Base-by-base conservation (phyloP, 2,329 filamentous ascomycete species). In the Zasmidium cellare region DNA sequence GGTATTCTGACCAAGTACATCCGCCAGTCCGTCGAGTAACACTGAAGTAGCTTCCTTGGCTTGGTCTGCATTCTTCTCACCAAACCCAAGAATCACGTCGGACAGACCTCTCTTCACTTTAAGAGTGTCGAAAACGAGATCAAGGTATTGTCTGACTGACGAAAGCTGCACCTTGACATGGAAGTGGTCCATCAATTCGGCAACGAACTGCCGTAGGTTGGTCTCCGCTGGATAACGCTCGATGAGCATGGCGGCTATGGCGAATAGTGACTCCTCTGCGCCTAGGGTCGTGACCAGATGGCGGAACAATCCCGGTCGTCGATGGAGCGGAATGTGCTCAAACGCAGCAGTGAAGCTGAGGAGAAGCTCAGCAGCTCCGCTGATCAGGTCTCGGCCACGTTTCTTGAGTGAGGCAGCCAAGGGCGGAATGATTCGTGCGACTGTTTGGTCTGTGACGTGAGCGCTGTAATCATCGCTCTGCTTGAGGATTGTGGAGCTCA, bases 381-480 rank as follows among this genome's bases (percentile, higher is more conserved):
- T 87, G 20, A 96, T 84, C 35, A 91, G 82, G 64, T 91, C 87
- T 66, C 90, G 88, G 67, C 91, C 90, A 63, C 84, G 81, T 70
- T 89, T 89, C 54, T 90, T 87, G 59, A 99, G 82, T 0, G 92
- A 96, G 28, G 87, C 86, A 41, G 97, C 91, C 46, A 99, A 80
- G 14, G 93, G 92, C 22, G 96, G 96, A 25, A 99, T 90, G 20
- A 99, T 92, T 67, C 93, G 89, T 61, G 92, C 90, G 67, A 99
- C 92, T 1, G 94, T 97, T 69, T 85, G 92, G 68, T 96, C 91
- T 57, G 97, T 93, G 28, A 99, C 93, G 72, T 96, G 91, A 12
- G 92, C 92, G 20, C 94, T 97, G 76, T 97, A 97, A 67, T 97
- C 93, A 68, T 99, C 96, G 67, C 91, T 91, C 76, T 97, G 93